These are phyloP conservation scores for Daedaleopsis nitida DNA, from an alignment of 768 basidiomycete genomes.

Conservation along the genomic window DNA sequence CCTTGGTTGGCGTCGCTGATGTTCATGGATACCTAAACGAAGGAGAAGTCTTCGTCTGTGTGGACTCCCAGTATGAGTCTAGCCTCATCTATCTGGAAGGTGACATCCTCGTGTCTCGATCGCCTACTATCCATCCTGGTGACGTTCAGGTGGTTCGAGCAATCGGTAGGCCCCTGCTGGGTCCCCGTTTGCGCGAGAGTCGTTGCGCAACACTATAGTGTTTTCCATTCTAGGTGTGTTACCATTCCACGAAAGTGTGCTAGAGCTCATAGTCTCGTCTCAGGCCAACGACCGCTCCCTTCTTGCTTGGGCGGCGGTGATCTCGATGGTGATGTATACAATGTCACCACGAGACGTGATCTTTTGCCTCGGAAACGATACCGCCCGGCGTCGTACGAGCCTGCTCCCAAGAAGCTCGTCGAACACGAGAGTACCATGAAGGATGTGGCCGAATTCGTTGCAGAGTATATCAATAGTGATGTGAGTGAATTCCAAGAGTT, in stretches of 20 bases:
- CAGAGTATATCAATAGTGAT: constrained; percentile 69
- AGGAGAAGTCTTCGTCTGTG: constrained; percentile 63
- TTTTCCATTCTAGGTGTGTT: constrained; percentile 58
- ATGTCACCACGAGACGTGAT: constrained; percentile 24
- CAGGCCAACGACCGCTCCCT: constrained; percentile 61
- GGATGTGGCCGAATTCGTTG: constrained; percentile 70
- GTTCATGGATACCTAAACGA: constrained; percentile 53
- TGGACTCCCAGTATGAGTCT: constrained; percentile 43
- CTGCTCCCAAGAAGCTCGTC: constrained; percentile 48
- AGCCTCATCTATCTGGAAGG: constrained; percentile 52
- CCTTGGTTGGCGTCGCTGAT: constrained; percentile 74
- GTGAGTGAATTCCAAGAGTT: constrained; percentile 34
- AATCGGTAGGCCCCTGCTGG: constrained; percentile 59
- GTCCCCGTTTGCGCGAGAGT: constrained; percentile 54
- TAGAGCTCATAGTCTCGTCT: neutral
- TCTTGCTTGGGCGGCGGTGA: constrained; percentile 71
- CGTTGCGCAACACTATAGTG: constrained; percentile 62
- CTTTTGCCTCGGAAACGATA: constrained; percentile 30
- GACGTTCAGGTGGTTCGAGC: constrained; percentile 63
- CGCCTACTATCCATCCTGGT: constrained; percentile 70
- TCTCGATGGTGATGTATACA: constrained; percentile 48
- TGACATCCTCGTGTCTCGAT: constrained; percentile 57
- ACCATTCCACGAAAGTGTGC: neutral
- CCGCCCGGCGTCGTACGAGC: constrained; percentile 50
- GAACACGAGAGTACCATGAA: constrained; percentile 53